Conservation (phyloP, 768 basidiomycete genomes). For the Auriscalpium vulgare region DNA sequence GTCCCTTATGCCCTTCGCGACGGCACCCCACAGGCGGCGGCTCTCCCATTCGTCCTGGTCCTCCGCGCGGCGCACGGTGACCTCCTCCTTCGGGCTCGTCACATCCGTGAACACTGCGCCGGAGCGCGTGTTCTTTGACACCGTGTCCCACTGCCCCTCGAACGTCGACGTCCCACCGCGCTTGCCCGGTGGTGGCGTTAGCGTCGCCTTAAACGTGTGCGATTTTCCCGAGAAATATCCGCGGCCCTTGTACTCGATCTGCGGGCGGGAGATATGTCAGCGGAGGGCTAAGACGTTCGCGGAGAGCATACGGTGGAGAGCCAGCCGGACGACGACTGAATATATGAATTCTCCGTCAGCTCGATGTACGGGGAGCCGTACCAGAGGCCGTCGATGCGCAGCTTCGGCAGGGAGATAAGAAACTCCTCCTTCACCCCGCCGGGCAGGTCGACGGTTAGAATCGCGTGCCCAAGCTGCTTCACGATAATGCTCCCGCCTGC, state of each 20-base stretch:
- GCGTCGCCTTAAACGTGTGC: constrained; percentile 82
- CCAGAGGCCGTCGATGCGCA: constrained; percentile 93
- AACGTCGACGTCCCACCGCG: constrained; percentile 33
- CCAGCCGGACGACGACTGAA: constrained; percentile 60
- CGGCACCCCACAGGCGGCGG: constrained; percentile 73
- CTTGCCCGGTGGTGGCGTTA: constrained; percentile 36
- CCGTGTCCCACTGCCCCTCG: constrained; percentile 79
- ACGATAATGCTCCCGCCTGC: constrained; percentile 71
- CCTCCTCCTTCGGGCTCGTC: constrained; percentile 63
- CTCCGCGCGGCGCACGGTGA: constrained; percentile 51
- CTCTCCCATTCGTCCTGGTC: constrained; percentile 82
- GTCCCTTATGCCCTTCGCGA: constrained; percentile 85
- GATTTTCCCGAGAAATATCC: constrained; percentile 93
- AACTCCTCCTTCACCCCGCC: constrained; percentile 58
- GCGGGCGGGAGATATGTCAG: not conserved
- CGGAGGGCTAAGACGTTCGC: not conserved
- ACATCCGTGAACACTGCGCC: constrained; percentile 71
- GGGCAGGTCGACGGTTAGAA: constrained; percentile 60
- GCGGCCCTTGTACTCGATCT: constrained; percentile 91
- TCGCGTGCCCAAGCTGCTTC: constrained; percentile 92
- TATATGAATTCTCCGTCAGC: constrained; percentile 74
- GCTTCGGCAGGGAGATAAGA: constrained; percentile 84
- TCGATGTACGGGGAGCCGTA: constrained; percentile 89
- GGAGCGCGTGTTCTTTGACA: constrained; percentile 43
- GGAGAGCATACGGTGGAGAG: constrained; percentile 35